These are phyloP conservation scores for Malassezia psittaci DNA, from an alignment of 1,284 basidiomycete genomes.

Conservation along the genomic window DNA sequence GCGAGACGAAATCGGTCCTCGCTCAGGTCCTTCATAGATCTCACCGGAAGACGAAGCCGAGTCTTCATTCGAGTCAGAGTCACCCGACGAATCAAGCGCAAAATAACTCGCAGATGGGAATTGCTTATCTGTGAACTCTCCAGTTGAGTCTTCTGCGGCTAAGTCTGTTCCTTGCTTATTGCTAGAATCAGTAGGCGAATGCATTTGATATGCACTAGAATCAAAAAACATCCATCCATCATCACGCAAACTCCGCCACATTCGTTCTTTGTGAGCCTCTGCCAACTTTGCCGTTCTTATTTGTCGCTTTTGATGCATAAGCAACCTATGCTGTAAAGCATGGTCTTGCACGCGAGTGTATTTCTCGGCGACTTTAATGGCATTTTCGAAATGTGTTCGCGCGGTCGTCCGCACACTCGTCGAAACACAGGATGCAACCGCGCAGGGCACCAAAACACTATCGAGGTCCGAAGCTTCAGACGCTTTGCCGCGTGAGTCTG, in stretches of 20 bases:
- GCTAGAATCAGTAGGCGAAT: neutral
- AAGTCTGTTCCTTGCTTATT: neutral
- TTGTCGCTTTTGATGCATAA: neutral
- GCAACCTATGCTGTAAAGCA: neutral
- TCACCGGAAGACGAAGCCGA: neutral
- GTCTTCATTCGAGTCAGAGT: neutral
- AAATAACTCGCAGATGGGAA: slow-evolving; percentile 5
- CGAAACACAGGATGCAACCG: neutral
- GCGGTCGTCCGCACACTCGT: neutral
- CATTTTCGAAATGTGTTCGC: slow-evolving; percentile 13
- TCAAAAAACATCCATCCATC: slow-evolving; percentile 12
- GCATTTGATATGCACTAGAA: too few relatives aligned
- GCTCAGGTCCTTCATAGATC: slow-evolving; percentile 6
- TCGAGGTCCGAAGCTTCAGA: neutral
- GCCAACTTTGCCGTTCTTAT: neutral
- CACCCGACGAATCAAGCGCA: neutral
- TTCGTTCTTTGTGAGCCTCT: neutral
- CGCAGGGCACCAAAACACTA: neutral
- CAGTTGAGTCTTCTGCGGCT: neutral
- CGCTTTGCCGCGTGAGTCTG: neutral
- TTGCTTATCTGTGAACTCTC: neutral
- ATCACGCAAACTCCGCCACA: slow-evolving; percentile 6
- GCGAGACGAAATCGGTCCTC: neutral
- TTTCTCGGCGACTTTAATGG: slow-evolving; percentile 9
- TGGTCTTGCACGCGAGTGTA: neutral